A percentile compares a stretch with the other conserved stretches of the same genome.
Conservation (phyloP, 257 asterid species). For the Dorcoceras hygrometricum region DNA sequence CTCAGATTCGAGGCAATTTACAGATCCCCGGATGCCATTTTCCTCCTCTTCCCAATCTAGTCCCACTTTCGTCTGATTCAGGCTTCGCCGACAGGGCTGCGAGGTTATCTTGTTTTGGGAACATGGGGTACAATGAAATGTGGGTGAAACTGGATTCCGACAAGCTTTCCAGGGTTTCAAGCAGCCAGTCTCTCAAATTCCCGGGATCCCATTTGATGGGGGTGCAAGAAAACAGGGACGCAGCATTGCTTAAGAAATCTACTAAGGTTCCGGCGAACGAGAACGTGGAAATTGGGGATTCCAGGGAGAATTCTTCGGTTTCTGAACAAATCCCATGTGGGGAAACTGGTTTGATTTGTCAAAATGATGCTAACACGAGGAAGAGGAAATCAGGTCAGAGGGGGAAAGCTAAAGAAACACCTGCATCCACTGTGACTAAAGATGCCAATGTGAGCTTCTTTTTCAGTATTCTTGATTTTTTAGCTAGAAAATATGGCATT, state of each 20-base stretch:
- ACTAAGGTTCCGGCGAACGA: slow-evolving; percentile 34
- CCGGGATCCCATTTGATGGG: slow-evolving; percentile 39
- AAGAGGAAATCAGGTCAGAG: slow-evolving; percentile 63
- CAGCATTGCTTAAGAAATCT: slow-evolving; percentile 26
- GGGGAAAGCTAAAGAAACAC: slow-evolving; percentile 55
- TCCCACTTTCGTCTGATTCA: slow-evolving; percentile 60
- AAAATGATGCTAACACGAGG: slow-evolving; percentile 43
- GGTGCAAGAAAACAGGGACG: slow-evolving; percentile 41
- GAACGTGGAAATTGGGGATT: slow-evolving; percentile 47
- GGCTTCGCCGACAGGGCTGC: slow-evolving; percentile 76
- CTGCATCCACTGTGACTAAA: slow-evolving; percentile 30
- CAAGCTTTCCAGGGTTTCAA: slow-evolving; percentile 44
- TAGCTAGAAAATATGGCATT: not conserved
- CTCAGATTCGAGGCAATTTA: slow-evolving; percentile 40
- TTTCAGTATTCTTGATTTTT: not conserved
- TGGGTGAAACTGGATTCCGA: slow-evolving; percentile 37
- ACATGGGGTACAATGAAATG: slow-evolving; percentile 28
- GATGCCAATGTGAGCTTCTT: slow-evolving; percentile 43
- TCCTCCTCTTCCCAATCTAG: slow-evolving; percentile 30
- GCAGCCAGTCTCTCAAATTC: slow-evolving; percentile 33
- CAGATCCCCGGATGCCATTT: slow-evolving; percentile 32
- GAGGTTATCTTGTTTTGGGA: slow-evolving; percentile 58
- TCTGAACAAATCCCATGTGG: slow-evolving; percentile 61
- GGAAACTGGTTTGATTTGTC: slow-evolving; percentile 26
- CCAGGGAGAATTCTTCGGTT: slow-evolving; percentile 68